A percentile compares a stretch with the other conserved stretches of the same genome.
These are phyloP conservation scores for Pittosporum tobira DNA, from an alignment of 129 eudicot species.

Conservation along the genomic window DNA sequence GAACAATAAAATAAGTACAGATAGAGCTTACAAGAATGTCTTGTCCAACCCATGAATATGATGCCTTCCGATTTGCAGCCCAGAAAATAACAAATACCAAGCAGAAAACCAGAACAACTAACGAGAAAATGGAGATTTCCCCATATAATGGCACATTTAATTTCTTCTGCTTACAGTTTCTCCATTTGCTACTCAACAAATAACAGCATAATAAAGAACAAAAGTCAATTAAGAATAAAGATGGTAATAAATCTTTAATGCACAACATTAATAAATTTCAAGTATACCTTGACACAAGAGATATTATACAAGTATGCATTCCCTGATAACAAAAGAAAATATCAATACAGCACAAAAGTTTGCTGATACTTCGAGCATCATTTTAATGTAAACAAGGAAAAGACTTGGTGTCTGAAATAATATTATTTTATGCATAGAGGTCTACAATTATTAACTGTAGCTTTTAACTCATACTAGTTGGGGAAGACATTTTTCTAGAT, in stretches of 20 bases:
- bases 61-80: slow-evolving; percentile 63
- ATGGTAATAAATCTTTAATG: not conserved
- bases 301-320: slow-evolving; percentile 65
- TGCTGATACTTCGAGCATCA: not conserved
- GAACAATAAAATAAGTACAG: not conserved
- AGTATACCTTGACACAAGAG: slow-evolving; percentile 55
- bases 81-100: slow-evolving; percentile 58
- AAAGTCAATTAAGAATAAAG: slow-evolving; percentile 15
- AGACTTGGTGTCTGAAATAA: not conserved
- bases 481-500: too few relatives aligned
- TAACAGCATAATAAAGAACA: not conserved
- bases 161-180: slow-evolving; percentile 35
- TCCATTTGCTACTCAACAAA: slow-evolving; percentile 52
- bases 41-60: slow-evolving; percentile 92
- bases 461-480: too few relatives aligned
- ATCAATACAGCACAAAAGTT: not conserved
- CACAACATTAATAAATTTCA: slow-evolving; percentile 10
- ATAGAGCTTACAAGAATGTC: slow-evolving; percentile 73
- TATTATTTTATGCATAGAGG: too few relatives aligned
- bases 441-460: too few relatives aligned
- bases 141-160: slow-evolving; percentile 58
- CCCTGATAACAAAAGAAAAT: slow-evolving; percentile 46
- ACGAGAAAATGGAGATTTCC: slow-evolving; percentile 48
- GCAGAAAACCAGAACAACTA: slow-evolving; percentile 47
- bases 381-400: not conserved